phyloP scores from a whole-genome alignment of 306 rosid species.

The Luffa acutangula region DNA sequence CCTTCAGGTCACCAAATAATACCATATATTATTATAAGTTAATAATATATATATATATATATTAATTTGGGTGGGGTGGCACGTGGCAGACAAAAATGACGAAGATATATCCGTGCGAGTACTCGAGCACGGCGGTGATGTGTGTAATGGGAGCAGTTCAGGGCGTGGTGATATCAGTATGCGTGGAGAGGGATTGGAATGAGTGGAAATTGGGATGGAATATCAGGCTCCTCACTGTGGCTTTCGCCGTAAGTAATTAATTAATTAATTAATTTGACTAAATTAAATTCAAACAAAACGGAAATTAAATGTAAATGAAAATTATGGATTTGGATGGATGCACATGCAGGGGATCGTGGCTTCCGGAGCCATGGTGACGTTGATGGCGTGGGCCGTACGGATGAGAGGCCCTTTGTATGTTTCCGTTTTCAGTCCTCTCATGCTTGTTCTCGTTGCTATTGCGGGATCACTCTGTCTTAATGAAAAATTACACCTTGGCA shows the following conservation, averaged over 20 bases:
- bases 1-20: constrained; percentile 24
- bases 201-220: constrained; percentile 62
- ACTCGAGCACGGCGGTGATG: constrained; percentile 60
- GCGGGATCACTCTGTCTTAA: constrained; percentile 25
- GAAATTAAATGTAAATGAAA: no score
- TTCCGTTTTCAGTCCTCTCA: constrained; percentile 35
- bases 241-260: constrained; percentile 30
- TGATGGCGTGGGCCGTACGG: constrained; percentile 25
- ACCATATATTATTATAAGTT: no score
- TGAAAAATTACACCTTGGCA: constrained; percentile 41
- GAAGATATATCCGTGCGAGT: constrained; percentile 35
- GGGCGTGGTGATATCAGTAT: constrained; percentile 29
- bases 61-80: no score
- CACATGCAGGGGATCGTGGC: constrained; percentile 44
- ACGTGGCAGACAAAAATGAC: constrained; percentile 44
- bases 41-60: no score
- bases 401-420: constrained; percentile 50
- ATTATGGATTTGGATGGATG: neutral
- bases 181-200: constrained; percentile 41
- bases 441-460: constrained; percentile 36
- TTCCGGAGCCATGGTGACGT: constrained; percentile 21
- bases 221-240: constrained; percentile 43
- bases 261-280: no score
- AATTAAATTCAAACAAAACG: no score
- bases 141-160: constrained; percentile 45